A percentile compares a stretch with the other conserved stretches of the same genome.
Conservation (phyloP, 208 protist species). For the Herpetomonas tarakana region DNA sequence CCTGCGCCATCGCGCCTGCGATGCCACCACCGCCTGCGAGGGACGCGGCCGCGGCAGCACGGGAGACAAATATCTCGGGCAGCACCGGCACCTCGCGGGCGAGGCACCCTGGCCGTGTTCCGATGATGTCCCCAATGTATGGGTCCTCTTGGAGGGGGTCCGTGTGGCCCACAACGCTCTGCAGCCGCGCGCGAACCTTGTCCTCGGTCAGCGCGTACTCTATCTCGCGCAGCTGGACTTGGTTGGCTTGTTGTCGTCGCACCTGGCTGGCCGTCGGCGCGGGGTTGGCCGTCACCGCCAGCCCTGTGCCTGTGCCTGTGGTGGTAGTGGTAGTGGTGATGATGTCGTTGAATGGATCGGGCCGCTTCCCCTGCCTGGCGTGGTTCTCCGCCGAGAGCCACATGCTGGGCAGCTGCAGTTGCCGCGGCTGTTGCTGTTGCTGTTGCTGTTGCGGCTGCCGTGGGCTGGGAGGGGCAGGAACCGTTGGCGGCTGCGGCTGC, state of each 20-base stretch:
- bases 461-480: too few relatives aligned
- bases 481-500: background rate
- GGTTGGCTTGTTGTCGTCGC: constrained; percentile 16
- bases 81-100: constrained; percentile 47
- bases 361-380: background rate
- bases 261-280: background rate
- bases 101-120: constrained; percentile 35
- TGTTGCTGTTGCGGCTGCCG: background rate
- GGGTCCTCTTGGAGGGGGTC: constrained; percentile 27
- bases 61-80: constrained; percentile 47
- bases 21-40: background rate
- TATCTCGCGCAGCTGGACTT: constrained; percentile 21
- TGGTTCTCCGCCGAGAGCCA: background rate
- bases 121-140: constrained; percentile 67
- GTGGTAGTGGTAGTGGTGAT: background rate
- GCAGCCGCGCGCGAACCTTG: constrained; percentile 13
- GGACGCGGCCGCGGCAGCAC: background rate
- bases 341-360: background rate
- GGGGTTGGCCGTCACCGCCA: background rate
- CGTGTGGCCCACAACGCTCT: constrained; percentile 38
- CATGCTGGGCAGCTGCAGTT: background rate
- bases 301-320: too few relatives aligned
- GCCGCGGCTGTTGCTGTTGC: background rate
- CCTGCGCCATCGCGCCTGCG: background rate
- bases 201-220: constrained; percentile 3